Evolutionary conservation across 176 grass and related monocot species (phyloP).

Genomic region (Alopecurus myosuroides): DNA sequence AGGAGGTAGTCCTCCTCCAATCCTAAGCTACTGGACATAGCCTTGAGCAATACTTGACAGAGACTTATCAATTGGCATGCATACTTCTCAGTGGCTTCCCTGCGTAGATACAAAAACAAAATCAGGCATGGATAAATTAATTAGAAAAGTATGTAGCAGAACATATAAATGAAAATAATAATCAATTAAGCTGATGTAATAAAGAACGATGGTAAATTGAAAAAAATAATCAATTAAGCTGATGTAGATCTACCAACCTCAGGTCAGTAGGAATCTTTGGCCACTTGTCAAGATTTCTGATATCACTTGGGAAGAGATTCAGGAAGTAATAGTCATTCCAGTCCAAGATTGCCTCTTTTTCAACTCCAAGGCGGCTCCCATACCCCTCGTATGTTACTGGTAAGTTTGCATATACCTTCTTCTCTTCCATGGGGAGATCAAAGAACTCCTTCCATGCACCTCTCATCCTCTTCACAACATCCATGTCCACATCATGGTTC

Average conservation of each 20-base stretch:
- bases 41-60: constrained; percentile 38
- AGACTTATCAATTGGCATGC: constrained; percentile 30
- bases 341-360: constrained; percentile 54
- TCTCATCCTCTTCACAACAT: constrained; percentile 31
- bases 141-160: background rate
- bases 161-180: background rate
- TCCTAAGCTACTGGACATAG: constrained; percentile 50
- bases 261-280: constrained; percentile 40
- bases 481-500: constrained; percentile 46
- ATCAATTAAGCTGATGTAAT: too few relatives aligned
- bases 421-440: constrained; percentile 40
- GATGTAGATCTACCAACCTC: constrained; percentile 45
- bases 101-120: constrained; percentile 14
- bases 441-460: constrained; percentile 71
- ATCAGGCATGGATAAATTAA: background rate
- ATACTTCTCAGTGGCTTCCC: constrained; percentile 60
- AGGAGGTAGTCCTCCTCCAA: constrained; percentile 44
- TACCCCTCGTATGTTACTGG: constrained; percentile 68
- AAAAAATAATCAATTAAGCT: background rate
- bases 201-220: background rate
- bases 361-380: constrained; percentile 76
- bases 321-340: constrained; percentile 79
- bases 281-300: constrained; percentile 53
- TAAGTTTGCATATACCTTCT: constrained; percentile 47
- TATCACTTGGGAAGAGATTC: constrained; percentile 31